Conservation (phyloP, 202 grass and related monocot species). For the Brachypodium distachyon region DNA sequence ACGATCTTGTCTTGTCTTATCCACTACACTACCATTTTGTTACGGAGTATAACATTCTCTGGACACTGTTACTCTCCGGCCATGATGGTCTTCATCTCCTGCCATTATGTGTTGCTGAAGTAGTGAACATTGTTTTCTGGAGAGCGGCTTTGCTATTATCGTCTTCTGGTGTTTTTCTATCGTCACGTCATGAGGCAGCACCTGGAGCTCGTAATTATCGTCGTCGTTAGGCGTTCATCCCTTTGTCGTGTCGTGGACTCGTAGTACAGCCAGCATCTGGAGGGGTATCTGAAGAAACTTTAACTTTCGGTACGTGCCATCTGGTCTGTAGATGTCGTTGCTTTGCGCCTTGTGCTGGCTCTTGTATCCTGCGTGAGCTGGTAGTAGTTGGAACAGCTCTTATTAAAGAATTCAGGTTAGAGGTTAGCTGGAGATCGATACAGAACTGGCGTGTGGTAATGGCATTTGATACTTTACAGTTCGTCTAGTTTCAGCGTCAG, state of each 20-base stretch:
- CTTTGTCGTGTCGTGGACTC: not conserved
- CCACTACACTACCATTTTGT: not conserved
- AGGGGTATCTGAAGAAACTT: not conserved
- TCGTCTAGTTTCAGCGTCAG: not conserved
- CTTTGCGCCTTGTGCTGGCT: not conserved
- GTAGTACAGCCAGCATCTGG: not conserved
- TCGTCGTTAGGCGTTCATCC: not conserved
- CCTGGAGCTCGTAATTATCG: too few species aligned
- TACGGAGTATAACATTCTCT: not conserved
- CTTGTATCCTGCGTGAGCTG: not conserved
- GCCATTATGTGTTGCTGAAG: not conserved
- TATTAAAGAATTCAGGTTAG: not conserved
- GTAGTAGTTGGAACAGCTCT: conserved; percentile 10
- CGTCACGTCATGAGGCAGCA: not conserved
- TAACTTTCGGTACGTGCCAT: not conserved
- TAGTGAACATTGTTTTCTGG: not conserved
- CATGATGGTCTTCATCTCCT: not conserved
- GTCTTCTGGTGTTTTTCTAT: not conserved
- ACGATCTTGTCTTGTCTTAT: not conserved
- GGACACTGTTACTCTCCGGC: conserved; percentile 2
- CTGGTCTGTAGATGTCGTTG: not conserved
- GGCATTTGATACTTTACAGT: not conserved
- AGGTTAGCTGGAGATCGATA: conserved; percentile 18
- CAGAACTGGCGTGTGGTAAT: not conserved
- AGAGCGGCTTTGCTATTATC: not conserved